Evolutionary conservation across 768 basidiomycete species (phyloP).

Genomic region (Kwoniella botswanensis): DNA sequence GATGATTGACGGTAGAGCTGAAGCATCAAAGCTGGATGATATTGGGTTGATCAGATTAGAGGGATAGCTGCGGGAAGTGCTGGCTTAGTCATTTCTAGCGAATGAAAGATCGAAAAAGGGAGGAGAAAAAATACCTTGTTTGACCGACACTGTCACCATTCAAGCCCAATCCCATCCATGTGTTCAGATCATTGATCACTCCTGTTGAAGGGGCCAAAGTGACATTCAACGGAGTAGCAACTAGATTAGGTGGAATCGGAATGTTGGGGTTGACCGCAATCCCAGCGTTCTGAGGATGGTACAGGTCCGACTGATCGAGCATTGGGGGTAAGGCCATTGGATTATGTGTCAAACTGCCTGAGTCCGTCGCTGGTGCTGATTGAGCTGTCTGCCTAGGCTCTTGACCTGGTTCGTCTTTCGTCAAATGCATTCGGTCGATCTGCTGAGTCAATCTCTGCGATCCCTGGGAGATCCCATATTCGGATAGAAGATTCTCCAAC

Average conservation of each 20-base stretch:
- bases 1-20: constrained; percentile 1
- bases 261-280: neutral
- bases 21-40: constrained; percentile 2
- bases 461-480: constrained; percentile 31
- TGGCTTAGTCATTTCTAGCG: neutral
- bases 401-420: neutral
- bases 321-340: neutral
- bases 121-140: neutral
- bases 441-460: neutral
- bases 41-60: constrained; percentile 1
- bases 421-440: constrained; percentile 1
- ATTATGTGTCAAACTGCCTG: neutral
- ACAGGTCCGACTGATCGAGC: neutral
- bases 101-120: neutral
- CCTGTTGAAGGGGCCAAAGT: neutral
- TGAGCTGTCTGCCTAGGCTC: neutral
- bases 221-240: neutral
- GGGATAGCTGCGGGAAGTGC: neutral
- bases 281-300: neutral
- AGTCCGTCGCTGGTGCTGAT: neutral
- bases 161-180: constrained; percentile 1
- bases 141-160: neutral
- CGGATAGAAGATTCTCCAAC: constrained; percentile 28
- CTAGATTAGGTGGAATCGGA: neutral
- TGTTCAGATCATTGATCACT: neutral